Conservation (phyloP, 192 early-diverging fungal species). For the Coemansia sp. region DNA sequence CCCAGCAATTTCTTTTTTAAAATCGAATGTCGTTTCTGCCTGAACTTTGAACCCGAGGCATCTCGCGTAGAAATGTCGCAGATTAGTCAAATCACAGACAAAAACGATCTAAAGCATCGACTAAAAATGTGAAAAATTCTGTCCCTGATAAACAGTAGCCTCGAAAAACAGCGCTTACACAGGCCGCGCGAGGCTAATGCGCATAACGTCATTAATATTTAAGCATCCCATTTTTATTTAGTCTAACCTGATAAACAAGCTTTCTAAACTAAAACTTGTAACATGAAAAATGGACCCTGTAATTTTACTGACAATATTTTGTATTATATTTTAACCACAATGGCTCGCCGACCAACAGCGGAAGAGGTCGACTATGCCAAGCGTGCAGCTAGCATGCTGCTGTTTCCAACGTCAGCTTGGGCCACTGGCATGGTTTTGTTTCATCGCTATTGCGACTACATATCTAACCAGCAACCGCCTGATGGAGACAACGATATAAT, state of each 20-base stretch:
- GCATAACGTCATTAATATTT: no score
- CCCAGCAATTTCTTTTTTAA: neutral
- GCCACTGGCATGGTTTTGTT: conserved; percentile 35
- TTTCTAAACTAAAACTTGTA: neutral
- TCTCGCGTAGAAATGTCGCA: neutral
- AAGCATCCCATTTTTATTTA: neutral
- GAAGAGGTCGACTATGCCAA: conserved; percentile 25
- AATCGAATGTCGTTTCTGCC: neutral
- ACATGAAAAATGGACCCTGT: neutral
- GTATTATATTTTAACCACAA: neutral
- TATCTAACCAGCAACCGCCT: neutral
- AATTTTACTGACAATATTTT: neutral
- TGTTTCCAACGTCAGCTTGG: conserved; percentile 40
- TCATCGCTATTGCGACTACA: conserved; percentile 27
- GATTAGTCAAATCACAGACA: neutral
- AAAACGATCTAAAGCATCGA: conserved; percentile 1
- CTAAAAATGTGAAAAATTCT: neutral
- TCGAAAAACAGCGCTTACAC: no score
- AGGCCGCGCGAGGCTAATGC: no score
- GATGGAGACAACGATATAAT: neutral
- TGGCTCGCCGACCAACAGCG: conserved; percentile 5
- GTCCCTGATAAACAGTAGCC: no score
- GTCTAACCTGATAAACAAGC: neutral
- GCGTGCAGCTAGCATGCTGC: conserved; percentile 23
- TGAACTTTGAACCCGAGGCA: neutral